A percentile compares a stretch with the other conserved stretches of the same genome.
phyloP scores from a whole-genome alignment of 2,329 filamentous ascomycete species.

The Raffaelea albimanens region DNA sequence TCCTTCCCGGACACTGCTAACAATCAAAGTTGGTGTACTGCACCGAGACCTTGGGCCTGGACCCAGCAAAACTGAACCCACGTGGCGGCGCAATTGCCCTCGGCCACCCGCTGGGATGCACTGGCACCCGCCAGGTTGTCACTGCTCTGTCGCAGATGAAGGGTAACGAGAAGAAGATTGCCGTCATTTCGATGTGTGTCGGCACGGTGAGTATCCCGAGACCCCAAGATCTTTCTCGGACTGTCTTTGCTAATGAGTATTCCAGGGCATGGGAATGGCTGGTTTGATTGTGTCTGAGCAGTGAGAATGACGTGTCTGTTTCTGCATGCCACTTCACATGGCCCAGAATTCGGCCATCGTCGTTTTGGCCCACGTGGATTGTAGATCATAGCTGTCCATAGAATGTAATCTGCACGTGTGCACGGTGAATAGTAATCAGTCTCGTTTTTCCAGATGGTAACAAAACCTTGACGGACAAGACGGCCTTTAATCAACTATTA shows the following conservation, averaged over 20 bases:
- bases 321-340: too few species aligned
- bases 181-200: not conserved
- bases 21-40: not conserved
- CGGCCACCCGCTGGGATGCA: not conserved
- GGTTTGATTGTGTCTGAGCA: not conserved
- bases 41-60: not conserved
- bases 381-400: too few species aligned
- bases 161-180: not conserved
- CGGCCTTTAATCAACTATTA: too few species aligned
- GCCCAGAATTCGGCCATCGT: too few species aligned
- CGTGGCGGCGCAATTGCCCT: not conserved
- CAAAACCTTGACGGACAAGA: too few species aligned
- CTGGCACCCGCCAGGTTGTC: not conserved
- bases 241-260: not conserved
- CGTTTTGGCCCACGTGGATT: too few species aligned
- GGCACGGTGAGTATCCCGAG: not conserved
- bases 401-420: too few species aligned
- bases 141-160: not conserved
- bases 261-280: not conserved
- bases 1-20: too few species aligned
- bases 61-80: not conserved
- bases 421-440: too few species aligned
- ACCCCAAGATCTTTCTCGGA: not conserved
- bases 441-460: too few species aligned
- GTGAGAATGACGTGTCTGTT: too few species aligned